Conservation (phyloP, 2,329 filamentous ascomycete genomes). For the Akanthomyces dipterigenus region DNA sequence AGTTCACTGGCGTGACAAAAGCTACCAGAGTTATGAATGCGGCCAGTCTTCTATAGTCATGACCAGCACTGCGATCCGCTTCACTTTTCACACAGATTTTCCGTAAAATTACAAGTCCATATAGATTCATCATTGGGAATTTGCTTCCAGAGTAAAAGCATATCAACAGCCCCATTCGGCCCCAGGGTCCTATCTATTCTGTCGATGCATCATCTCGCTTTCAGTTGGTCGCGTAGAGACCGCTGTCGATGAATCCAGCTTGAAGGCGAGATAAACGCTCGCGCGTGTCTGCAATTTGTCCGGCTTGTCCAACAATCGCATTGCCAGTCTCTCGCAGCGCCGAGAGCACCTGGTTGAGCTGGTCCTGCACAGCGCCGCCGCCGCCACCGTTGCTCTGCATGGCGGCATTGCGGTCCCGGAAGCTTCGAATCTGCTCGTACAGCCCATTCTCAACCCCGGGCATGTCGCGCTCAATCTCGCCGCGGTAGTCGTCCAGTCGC, state of each 20-base stretch:
- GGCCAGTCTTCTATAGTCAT: background rate
- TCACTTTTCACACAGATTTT: background rate
- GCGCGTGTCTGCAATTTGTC: slow-evolving; percentile 36
- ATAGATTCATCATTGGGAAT: background rate
- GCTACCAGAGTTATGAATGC: background rate
- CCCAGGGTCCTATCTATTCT: background rate
- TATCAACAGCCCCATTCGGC: background rate
- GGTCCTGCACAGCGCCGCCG: slow-evolving; percentile 25
- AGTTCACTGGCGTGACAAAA: background rate
- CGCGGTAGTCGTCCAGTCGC: slow-evolving; percentile 37
- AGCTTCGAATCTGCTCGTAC: slow-evolving; percentile 35
- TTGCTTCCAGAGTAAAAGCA: background rate
- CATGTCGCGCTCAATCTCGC: slow-evolving; percentile 41
- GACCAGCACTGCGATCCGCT: background rate
- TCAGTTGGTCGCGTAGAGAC: slow-evolving; percentile 16
- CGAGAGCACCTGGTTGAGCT: slow-evolving; percentile 31
- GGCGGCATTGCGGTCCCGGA: slow-evolving; percentile 26
- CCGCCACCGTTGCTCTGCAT: slow-evolving; percentile 19
- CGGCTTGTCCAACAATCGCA: slow-evolving; percentile 34
- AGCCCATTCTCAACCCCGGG: slow-evolving; percentile 40
- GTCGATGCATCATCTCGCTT: background rate
- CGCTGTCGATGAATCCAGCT: slow-evolving; percentile 33
- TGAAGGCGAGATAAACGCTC: slow-evolving; percentile 35
- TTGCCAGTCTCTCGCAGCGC: slow-evolving; percentile 34
- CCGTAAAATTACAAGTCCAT: background rate